phyloP scores from a whole-genome alignment of 192 early-diverging fungal genomes.

The Coemansia sp. region DNA sequence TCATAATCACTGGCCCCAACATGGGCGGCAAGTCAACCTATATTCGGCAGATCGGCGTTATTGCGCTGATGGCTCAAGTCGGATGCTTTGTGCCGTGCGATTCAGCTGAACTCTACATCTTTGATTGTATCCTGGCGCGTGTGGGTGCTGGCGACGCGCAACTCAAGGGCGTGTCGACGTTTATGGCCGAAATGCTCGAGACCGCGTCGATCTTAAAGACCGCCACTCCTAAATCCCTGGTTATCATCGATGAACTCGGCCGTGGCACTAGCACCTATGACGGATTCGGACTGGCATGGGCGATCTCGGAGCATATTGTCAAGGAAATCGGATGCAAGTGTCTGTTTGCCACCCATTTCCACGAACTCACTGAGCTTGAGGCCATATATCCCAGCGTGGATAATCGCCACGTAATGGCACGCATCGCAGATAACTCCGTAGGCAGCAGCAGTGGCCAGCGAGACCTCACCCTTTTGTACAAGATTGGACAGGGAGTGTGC shows the following conservation, averaged over 20 bases:
- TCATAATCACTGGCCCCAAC: slow-evolving; percentile 95
- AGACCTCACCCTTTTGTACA: slow-evolving; percentile 89
- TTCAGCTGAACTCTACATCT: slow-evolving; percentile 69
- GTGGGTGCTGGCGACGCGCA: slow-evolving; percentile 96
- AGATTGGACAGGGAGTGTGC: slow-evolving; percentile 76
- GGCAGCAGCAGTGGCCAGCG: slow-evolving; percentile 27
- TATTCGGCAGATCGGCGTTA: slow-evolving; percentile 92
- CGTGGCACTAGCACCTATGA: slow-evolving; percentile 98
- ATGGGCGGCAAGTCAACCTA: slow-evolving; percentile 99
- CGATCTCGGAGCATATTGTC: slow-evolving; percentile 78
- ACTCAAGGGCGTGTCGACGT: slow-evolving; percentile 91
- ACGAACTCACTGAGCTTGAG: slow-evolving; percentile 87
- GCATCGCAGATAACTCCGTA: slow-evolving; percentile 39
- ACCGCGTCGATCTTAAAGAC: slow-evolving; percentile 89
- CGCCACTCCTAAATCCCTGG: slow-evolving; percentile 79
- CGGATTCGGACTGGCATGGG: slow-evolving; percentile 97
- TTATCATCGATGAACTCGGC: slow-evolving; percentile 95
- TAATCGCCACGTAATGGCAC: slow-evolving; percentile 89
- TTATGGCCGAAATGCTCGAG: slow-evolving; percentile 96
- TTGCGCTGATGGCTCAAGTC: slow-evolving; percentile 91
- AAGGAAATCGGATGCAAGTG: slow-evolving; percentile 74
- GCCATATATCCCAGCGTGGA: slow-evolving; percentile 70
- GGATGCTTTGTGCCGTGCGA: slow-evolving; percentile 94
- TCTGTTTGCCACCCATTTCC: slow-evolving; percentile 97
- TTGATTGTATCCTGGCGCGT: slow-evolving; percentile 88